Base-by-base conservation (phyloP, 2,329 filamentous ascomycete species). In the Annulohypoxylon truncatum region DNA sequence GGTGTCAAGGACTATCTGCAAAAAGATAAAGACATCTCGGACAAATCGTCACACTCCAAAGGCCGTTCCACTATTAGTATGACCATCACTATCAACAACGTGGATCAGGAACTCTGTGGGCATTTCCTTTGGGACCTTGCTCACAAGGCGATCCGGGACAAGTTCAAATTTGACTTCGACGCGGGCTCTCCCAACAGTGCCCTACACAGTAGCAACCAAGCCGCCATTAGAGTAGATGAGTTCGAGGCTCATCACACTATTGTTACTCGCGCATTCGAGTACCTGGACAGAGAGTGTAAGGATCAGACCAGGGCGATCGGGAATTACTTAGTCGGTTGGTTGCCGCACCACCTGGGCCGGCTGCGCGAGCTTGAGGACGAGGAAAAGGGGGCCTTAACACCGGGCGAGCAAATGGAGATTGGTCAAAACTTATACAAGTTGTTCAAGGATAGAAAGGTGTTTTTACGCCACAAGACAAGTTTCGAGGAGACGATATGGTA, bases 101-200 rank as follows among this genome's bases (percentile, higher is more conserved):
- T 73, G 4, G 71, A 74, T 7, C 69, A 72, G 15, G 72, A 74
- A 62, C 40, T 70, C 1, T 72, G 70, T 24, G 66, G 60, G 1
- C 64, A 74, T 15, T 75, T 75, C n/a, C 47, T 75, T 4, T 75
- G 73, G 73, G 73, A 75, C 8, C 58, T 75, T 3, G 68, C 73
- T 2, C 66, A 74, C 2, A 73, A 71, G 29, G 66, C 68, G 0
- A 74, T 72, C 35, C 69, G 73, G 8, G 71, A 74, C 9, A 70
- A 72, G 15, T 74, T 73, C 56, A 68, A 61, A 12, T 75, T 75
- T 35, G 62, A 74, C 31, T 70, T 75, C 22, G 67, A 71, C 28
- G 44, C 61, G 2, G 54, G 58, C n/a, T 71, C 69, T 46, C 18
- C 47, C 5, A 38, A 50, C 35, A 66, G 55, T 7, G 46, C 51